Conservation (phyloP, 1,139 yeast species). For the Waltiozyma sp. region DNA sequence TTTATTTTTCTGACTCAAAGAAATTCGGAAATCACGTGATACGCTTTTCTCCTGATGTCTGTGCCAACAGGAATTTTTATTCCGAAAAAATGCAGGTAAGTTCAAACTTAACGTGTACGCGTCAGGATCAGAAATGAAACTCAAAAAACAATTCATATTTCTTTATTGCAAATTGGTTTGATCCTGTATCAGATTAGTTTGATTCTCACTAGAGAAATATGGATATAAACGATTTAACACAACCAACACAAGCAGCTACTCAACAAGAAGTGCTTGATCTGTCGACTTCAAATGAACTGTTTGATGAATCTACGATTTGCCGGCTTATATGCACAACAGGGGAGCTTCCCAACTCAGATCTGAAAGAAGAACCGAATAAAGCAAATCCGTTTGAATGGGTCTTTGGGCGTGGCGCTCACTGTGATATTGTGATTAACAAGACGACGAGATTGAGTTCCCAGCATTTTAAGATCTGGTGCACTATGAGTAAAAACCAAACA, state of each 20-base stretch:
- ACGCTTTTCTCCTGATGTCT: too few relatives aligned
- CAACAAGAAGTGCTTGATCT: conserved; percentile 34
- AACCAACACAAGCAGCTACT: conserved; percentile 59
- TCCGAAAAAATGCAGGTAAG: too few relatives aligned
- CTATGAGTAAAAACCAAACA: not conserved
- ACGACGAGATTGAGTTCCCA: conserved; percentile 65
- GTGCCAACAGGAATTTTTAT: too few relatives aligned
- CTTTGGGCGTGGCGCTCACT: conserved; percentile 60
- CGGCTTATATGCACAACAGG: conserved; percentile 62
- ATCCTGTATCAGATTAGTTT: not conserved
- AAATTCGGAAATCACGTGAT: too few relatives aligned
- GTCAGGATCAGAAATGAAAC: too few relatives aligned
- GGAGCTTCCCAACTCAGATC: conserved; percentile 37
- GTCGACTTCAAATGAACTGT: conserved; percentile 23
- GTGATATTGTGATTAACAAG: conserved; percentile 53
- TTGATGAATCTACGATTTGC: conserved; percentile 33
- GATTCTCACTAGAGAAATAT: not conserved
- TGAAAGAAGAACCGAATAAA: conserved; percentile 21
- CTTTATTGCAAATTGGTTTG: too few relatives aligned
- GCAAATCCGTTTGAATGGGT: conserved; percentile 45
- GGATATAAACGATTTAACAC: conserved; percentile 6
- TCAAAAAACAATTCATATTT: too few relatives aligned
- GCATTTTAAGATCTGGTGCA: conserved; percentile 62
- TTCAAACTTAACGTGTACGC: too few relatives aligned
- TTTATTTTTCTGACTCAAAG: too few relatives aligned